Evolutionary conservation across 2,329 filamentous ascomycete species (phyloP), one percentile per base, ranked within the genome.

Genomic region (Fusarium sp.): DNA sequence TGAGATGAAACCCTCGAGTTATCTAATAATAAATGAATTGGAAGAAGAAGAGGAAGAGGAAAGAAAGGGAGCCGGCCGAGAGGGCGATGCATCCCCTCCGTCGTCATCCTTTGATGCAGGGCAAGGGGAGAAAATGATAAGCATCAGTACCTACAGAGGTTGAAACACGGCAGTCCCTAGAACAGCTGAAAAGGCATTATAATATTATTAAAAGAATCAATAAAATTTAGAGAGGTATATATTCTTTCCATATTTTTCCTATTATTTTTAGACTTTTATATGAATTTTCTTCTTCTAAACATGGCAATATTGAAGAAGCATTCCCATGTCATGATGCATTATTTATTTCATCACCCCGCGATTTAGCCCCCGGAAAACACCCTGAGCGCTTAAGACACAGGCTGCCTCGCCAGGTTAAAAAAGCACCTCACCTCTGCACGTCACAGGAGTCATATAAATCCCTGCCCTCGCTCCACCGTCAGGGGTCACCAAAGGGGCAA

Each of bases 401-500:
- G 64, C 51, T 75, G 73, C 73, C 67, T 75, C 61, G 59, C 65
- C 68, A 56, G 60, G 63, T 31, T 20, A 44, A 31, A 51, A 53
- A 22, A 56, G 51, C 49, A 55, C 49, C 49, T 33, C 24, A 16
- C 46, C 46, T 55, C 66, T 68, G 70, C 67, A 70, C 40, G 64
- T 70, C 67, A 53, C 70, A 70, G 58, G 69, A 67, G 70, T 53
- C 51, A 44, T 73, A 44, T 46, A 46, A 36, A 31, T 7, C 24
- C 29, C 20, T 14, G 58, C 35, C 14, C 40, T 62, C 24, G 57
- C 46, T 64, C 75, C 75, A 77, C 75, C 56, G 9, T 42, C 36
- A 58, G 63, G 51, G 44, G 22, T 58, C 58, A 64, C 71, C 40
- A 66, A 69, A 59, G 22, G 58, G 63, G 66, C 22, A 51, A 69